phyloP scores from a whole-genome alignment of 2,329 filamentous ascomycete species.

The Aphanocladium album region DNA sequence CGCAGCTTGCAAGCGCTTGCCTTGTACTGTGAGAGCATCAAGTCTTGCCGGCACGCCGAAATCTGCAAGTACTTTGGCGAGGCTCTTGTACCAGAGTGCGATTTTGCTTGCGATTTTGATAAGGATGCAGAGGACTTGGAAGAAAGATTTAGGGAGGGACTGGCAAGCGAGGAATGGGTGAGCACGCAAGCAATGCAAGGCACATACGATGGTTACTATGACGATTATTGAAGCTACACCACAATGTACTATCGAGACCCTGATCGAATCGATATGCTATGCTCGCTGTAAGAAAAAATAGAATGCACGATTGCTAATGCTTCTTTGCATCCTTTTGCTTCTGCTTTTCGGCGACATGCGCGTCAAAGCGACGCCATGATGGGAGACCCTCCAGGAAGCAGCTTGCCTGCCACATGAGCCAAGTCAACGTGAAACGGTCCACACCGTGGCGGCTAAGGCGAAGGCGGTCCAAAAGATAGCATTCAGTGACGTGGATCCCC shows the following conservation, averaged over 20 bases:
- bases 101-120: slow-evolving; percentile 74
- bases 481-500: slow-evolving; percentile 61
- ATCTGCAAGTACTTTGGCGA: slow-evolving; percentile 79
- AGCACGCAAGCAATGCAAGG: slow-evolving; percentile 58
- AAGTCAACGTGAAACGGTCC: slow-evolving; percentile 38
- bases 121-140: slow-evolving; percentile 59
- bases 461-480: slow-evolving; percentile 44
- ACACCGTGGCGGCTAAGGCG: slow-evolving; percentile 46
- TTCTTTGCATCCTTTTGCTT: slow-evolving; percentile 35
- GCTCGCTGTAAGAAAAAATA: background rate
- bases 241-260: too few relatives aligned
- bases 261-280: background rate
- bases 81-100: slow-evolving; percentile 50
- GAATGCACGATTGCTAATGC: background rate
- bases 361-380: slow-evolving; percentile 43
- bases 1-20: slow-evolving; percentile 65
- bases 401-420: slow-evolving; percentile 50
- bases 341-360: slow-evolving; percentile 33
- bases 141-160: slow-evolving; percentile 48
- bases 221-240: slow-evolving; percentile 29
- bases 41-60: slow-evolving; percentile 66
- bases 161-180: slow-evolving; percentile 58
- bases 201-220: slow-evolving; percentile 50
- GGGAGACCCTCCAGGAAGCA: slow-evolving; percentile 51
- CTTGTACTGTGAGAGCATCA: slow-evolving; percentile 74